Conservation (phyloP, 2,329 filamentous ascomycete species). For the Whalleya microplaca region DNA sequence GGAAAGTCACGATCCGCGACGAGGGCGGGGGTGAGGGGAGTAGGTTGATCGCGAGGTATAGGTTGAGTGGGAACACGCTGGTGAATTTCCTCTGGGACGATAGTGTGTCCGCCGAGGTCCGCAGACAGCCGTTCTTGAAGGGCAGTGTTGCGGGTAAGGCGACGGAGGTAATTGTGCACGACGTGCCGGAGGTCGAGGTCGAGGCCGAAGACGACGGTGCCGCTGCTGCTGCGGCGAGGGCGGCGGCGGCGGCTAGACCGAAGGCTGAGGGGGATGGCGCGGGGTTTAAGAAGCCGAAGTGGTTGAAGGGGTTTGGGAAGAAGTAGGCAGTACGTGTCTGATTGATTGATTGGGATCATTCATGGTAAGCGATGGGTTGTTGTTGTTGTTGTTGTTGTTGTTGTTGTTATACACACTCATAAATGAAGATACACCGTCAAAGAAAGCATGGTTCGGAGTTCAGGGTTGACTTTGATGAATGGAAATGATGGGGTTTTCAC, state of each 20-base stretch:
- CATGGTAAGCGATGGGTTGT: constrained; percentile 4
- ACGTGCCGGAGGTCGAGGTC: constrained; percentile 45
- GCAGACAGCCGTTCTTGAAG: constrained; percentile 50
- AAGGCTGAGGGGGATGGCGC: constrained; percentile 27
- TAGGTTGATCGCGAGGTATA: constrained; percentile 72
- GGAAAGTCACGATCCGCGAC: constrained; percentile 53
- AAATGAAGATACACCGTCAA: neutral
- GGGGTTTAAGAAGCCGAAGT: constrained; percentile 62
- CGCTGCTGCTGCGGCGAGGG: neutral
- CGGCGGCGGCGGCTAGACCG: constrained; percentile 20
- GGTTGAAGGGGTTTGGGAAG: constrained; percentile 73
- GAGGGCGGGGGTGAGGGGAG: constrained; percentile 49
- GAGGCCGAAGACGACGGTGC: constrained; percentile 18
- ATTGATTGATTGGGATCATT: neutral
- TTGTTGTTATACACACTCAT: constrained; percentile 5
- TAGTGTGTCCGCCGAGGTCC: constrained; percentile 25
- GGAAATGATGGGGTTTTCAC: no score
- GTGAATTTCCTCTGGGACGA: constrained; percentile 57
- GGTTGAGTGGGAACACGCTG: constrained; percentile 71
- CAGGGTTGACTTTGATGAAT: neutral
- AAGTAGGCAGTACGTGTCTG: constrained; percentile 60
- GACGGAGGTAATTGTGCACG: constrained; percentile 60
- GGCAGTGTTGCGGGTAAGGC: constrained; percentile 54
- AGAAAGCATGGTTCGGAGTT: constrained; percentile 15
- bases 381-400: no score